Evolutionary conservation across 2,329 filamentous ascomycete species (phyloP), one percentile per base, ranked within the genome.

Genomic region (Penicillium hesseltinei): DNA sequence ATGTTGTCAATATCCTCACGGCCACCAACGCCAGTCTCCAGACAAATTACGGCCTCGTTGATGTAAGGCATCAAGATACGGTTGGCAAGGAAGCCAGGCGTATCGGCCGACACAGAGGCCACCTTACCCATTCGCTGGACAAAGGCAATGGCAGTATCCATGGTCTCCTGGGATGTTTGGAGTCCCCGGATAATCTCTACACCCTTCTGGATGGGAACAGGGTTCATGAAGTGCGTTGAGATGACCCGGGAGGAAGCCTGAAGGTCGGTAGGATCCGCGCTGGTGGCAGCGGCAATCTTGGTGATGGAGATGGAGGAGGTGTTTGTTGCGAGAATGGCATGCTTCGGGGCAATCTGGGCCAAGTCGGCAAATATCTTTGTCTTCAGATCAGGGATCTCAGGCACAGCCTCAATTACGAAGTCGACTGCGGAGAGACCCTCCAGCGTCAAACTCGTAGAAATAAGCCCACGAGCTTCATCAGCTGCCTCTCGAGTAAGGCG

Each of bases 141-240:
- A 72, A 99, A 93, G 6, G 84, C 88, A 11, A 97, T 78, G 2
- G 94, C 91, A 0, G 88, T 90, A 19, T 91, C 87, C 44, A 97
- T 78, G 1, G 94, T 97, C 60, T 85, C 83, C 65, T 86, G 79
- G 57, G 90, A 94, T 2, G 94, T 99, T 76, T 99, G 94, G 31
- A 99, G 81, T 31, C 92, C 94, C 51, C 90, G 88, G 73, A 99
- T 97, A 69, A 99, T 97, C 78, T 99, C 94, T 5, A 99, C 94
- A 51, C 94, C 94, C 77, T 96, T 96, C 73, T 97, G 94, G 33
- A 99, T 80, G 2, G 94, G 94, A 0, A 99, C 94, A 0, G 94
- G 94, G 81, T 99, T 99, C 94, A 99, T 99, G 78, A 99, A 99
- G 76, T 99, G 94, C 17, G 94, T 97, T 51, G 91, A 91, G 54